Evolutionary conservation across 139 green algal species (phyloP).

Genomic region (Tetradesmus lagerheimii): DNA sequence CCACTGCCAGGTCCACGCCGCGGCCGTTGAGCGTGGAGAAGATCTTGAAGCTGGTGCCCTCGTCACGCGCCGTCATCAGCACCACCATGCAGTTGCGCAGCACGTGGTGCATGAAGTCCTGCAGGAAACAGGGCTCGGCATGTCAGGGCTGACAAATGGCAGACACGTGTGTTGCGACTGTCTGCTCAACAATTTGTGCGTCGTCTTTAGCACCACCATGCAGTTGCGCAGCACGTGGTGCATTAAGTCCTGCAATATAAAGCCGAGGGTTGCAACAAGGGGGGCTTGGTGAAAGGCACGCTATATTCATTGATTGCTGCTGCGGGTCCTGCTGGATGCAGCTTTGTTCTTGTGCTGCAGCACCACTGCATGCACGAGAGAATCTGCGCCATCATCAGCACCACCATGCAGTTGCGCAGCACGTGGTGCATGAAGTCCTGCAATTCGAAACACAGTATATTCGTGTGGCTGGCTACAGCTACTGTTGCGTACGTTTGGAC

Average conservation of each 20-base stretch:
- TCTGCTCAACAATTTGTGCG: neutral
- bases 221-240: constrained; percentile 46
- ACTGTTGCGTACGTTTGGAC: too few species aligned
- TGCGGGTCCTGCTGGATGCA: too few species aligned
- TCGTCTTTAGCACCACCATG: constrained; percentile 64
- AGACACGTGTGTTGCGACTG: too few species aligned
- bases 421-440: constrained; percentile 69
- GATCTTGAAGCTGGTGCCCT: constrained; percentile 66
- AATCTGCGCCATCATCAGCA: too few species aligned
- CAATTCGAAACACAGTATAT: neutral
- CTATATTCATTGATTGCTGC: too few species aligned
- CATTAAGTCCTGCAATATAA: too few species aligned
- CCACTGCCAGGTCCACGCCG: constrained; percentile 64
- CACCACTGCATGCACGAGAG: too few species aligned
- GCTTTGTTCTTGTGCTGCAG: too few species aligned
- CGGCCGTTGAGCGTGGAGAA: constrained; percentile 69
- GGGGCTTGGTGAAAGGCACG: too few species aligned
- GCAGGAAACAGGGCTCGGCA: neutral
- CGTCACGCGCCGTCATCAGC: constrained; percentile 68
- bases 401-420: neutral
- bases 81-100: constrained; percentile 64
- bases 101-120: constrained; percentile 68
- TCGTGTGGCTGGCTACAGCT: too few species aligned
- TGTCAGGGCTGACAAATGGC: too few species aligned
- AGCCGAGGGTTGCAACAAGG: too few species aligned